Conservation (phyloP, 1,139 yeast species). For the Pichia sp. region DNA sequence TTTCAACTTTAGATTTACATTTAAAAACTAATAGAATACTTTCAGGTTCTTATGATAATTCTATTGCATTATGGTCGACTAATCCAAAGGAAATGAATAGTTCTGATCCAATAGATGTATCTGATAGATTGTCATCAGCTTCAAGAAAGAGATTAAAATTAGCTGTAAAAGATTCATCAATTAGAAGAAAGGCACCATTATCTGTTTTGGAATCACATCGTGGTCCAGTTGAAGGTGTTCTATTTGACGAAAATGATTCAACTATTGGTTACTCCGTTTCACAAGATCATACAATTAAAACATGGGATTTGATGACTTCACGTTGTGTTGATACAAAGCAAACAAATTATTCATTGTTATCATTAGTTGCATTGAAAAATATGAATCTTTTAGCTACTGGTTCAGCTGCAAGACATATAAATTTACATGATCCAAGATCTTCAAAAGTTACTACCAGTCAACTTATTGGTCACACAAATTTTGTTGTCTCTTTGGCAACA, state of each 20-base stretch:
- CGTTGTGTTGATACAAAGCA: slow-evolving; percentile 81
- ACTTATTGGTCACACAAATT: slow-evolving; percentile 84
- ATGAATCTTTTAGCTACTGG: slow-evolving; percentile 79
- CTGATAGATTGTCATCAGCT: slow-evolving; percentile 51
- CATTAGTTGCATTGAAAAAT: slow-evolving; percentile 61
- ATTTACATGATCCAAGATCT: slow-evolving; percentile 84
- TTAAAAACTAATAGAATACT: slow-evolving; percentile 50
- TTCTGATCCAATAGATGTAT: slow-evolving; percentile 47
- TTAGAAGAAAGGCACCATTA: slow-evolving; percentile 76
- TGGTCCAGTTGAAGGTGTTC: slow-evolving; percentile 81
- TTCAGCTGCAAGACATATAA: slow-evolving; percentile 92
- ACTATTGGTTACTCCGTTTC: slow-evolving; percentile 90
- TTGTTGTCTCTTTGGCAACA: slow-evolving; percentile 72
- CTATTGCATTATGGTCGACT: slow-evolving; percentile 87
- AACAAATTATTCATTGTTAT: slow-evolving; percentile 80
- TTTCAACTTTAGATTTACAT: slow-evolving; percentile 66
- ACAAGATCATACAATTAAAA: slow-evolving; percentile 89
- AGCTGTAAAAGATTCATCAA: slow-evolving; percentile 69
- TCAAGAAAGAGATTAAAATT: slow-evolving; percentile 84
- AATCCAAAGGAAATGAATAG: slow-evolving; percentile 77
- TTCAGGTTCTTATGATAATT: slow-evolving; percentile 78
- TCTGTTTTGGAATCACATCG: slow-evolving; percentile 72
- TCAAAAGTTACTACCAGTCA: slow-evolving; percentile 57
- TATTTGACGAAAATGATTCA: slow-evolving; percentile 63
- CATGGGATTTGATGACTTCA: slow-evolving; percentile 90